Percentiles rank a stretch among this genome's conserved stretches.
phyloP scores from a whole-genome alignment of 2,329 filamentous ascomycete genomes.

The Claviceps fusiformis region DNA sequence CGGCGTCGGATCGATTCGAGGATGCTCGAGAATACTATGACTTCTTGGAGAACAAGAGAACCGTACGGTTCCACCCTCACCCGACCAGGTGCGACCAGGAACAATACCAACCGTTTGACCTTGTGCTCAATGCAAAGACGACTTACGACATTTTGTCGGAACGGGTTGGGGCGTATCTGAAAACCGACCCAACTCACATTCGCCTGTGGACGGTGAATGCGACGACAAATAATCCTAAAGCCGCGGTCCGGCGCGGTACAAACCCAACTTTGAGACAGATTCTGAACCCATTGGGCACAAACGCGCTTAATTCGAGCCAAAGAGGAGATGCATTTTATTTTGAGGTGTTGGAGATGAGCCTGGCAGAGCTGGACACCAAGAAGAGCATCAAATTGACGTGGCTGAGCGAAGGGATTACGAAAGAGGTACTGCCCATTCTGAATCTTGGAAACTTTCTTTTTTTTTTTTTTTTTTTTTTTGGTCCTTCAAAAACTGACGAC shows the following conservation, averaged over 20 bases:
- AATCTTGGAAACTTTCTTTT: not conserved
- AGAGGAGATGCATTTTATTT: conserved; percentile 73
- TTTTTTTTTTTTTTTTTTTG: not conserved
- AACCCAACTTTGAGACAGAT: conserved; percentile 66
- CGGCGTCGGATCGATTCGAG: conserved; percentile 37
- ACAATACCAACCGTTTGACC: conserved; percentile 53
- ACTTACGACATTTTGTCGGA: conserved; percentile 76
- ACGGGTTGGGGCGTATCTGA: conserved; percentile 66
- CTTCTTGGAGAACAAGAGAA: conserved; percentile 73
- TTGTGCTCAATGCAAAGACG: conserved; percentile 77
- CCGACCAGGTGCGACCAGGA: conserved; percentile 39
- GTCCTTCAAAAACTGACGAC: not conserved
- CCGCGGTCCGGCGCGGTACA: conserved; percentile 58
- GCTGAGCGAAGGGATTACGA: conserved; percentile 79
- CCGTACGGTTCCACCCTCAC: conserved; percentile 63
- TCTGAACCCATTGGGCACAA: conserved; percentile 55
- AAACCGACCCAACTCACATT: conserved; percentile 70
- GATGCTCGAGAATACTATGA: conserved; percentile 87
- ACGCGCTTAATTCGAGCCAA: conserved; percentile 57
- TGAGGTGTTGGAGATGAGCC: conserved; percentile 85
- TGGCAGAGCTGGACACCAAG: conserved; percentile 87
- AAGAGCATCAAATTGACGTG: conserved; percentile 73
- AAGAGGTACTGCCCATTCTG: conserved; percentile 50
- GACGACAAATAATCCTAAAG: conserved; percentile 63
- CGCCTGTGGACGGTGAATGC: conserved; percentile 81